phyloP scores from a whole-genome alignment of 73 alveolate species.

The Paramecium tetraurelia region DNA sequence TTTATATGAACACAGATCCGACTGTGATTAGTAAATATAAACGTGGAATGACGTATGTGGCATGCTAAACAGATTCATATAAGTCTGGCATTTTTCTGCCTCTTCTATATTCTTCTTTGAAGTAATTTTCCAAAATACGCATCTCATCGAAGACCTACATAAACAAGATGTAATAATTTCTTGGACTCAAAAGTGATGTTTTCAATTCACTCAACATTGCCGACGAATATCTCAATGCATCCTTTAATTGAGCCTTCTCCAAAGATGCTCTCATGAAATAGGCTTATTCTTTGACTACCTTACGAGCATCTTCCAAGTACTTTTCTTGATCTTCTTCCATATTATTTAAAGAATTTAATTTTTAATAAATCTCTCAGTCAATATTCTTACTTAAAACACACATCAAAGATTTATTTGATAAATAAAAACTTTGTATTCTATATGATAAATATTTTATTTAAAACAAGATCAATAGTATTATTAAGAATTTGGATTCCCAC shows the following conservation, averaged over 20 bases:
- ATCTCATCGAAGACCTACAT: slow-evolving; percentile 93
- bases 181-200: slow-evolving; percentile 88
- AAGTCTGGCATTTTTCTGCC: slow-evolving; percentile 96
- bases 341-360: not conserved
- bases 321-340: slow-evolving; percentile 94
- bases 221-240: slow-evolving; percentile 90
- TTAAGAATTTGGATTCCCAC: not conserved
- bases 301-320: slow-evolving; percentile 83
- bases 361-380: not conserved
- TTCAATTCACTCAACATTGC: slow-evolving; percentile 89
- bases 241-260: slow-evolving; percentile 84
- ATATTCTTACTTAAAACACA: not conserved
- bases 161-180: slow-evolving; percentile 87
- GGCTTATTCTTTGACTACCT: slow-evolving; percentile 88
- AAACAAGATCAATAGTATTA: not conserved
- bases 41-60: slow-evolving; percentile 95
- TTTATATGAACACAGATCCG: slow-evolving; percentile 92
- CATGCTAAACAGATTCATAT: slow-evolving; percentile 95
- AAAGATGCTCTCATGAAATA: slow-evolving; percentile 86
- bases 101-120: slow-evolving; percentile 93
- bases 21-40: slow-evolving; percentile 92
- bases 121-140: slow-evolving; percentile 82
- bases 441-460: not conserved
- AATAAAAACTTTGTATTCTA: not conserved
- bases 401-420: not conserved